Conservation (phyloP, 176 grass and related monocot species). For the Chrysopogon serrulatus region DNA sequence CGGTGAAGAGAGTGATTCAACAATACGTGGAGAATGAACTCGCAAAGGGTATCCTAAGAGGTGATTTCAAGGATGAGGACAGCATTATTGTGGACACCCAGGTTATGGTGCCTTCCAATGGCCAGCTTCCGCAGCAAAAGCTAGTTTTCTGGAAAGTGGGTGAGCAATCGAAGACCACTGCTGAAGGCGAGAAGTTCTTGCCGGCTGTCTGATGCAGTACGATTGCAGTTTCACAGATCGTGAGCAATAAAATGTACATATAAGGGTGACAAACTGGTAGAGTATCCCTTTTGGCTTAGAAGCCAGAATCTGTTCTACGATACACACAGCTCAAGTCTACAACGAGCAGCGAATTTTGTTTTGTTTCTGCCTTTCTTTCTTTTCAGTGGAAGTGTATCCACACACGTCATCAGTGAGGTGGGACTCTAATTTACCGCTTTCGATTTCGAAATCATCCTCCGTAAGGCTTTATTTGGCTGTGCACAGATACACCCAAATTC, state of each 20-base stretch:
- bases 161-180: background rate
- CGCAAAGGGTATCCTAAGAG: slow-evolving; percentile 80
- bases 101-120: slow-evolving; percentile 65
- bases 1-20: slow-evolving; percentile 92
- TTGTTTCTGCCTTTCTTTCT: background rate
- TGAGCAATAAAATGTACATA: slow-evolving; percentile 39
- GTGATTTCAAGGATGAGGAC: slow-evolving; percentile 91
- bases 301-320: background rate
- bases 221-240: background rate
- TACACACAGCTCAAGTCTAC: background rate
- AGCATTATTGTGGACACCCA: slow-evolving; percentile 67
- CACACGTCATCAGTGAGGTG: background rate
- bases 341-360: background rate
- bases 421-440: too few species aligned
- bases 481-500: too few species aligned
- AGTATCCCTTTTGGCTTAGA: background rate
- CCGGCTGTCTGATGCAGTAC: slow-evolving; percentile 19
- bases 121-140: slow-evolving; percentile 80
- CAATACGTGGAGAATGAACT: slow-evolving; percentile 93
- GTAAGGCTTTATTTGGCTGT: too few species aligned
- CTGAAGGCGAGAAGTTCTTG: slow-evolving; percentile 57
- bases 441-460: too few species aligned
- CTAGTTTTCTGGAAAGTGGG: slow-evolving; percentile 56
- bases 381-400: background rate
- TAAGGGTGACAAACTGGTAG: background rate